Evolutionary conservation across 108 stramenopile genomes (phyloP), one percentile per base, ranked within the genome.

Genomic region (Discostella stelligeroides): DNA sequence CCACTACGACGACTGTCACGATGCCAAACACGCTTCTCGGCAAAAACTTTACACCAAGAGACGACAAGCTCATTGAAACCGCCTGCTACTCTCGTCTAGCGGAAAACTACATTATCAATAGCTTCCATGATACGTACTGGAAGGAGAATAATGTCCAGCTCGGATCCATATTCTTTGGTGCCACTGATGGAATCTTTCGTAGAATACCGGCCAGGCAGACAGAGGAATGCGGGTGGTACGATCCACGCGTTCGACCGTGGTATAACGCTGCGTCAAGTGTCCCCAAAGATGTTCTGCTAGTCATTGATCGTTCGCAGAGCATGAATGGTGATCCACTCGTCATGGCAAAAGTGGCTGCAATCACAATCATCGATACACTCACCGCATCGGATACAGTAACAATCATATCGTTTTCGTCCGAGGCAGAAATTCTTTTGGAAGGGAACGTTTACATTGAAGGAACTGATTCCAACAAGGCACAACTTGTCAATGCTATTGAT

Each of bases 231-330:
- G 67, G 75, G 23, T 37, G 0, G 3, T 87, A 73, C 30, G 86
- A 87, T 68, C 80, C 68, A 38, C 68, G 73, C 11, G 24, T 45
- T 3, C 76, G 86, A 8, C 84, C 88, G 1, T 89, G 85, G 85
- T 86, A 84, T 71, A 78, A 85, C 40, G 82, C 84, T 27, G 86
- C 82, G 13, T 68, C 76, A 14, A 61, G 68, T 25, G 86, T 84
- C 2, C 88, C 86, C 60, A 86, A 86, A 55, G 84, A 88, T 64
- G 78, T 88, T 7, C 72, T 88, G 18, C 64, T 91, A 27, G 69
- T 88, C 2, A 18, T 91, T 13, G 90, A 91, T 72, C 68, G 48
- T 0, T 68, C 63, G 23, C 68, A 81, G 13, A 75, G 72, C 18
- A 91, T 91, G 87, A 38, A 59, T 12, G 25, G 58, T 21, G 53